A percentile compares a stretch with the other conserved stretches of the same genome.
Conservation (phyloP, 768 basidiomycete genomes). For the Candolleomyces efflorescens region DNA sequence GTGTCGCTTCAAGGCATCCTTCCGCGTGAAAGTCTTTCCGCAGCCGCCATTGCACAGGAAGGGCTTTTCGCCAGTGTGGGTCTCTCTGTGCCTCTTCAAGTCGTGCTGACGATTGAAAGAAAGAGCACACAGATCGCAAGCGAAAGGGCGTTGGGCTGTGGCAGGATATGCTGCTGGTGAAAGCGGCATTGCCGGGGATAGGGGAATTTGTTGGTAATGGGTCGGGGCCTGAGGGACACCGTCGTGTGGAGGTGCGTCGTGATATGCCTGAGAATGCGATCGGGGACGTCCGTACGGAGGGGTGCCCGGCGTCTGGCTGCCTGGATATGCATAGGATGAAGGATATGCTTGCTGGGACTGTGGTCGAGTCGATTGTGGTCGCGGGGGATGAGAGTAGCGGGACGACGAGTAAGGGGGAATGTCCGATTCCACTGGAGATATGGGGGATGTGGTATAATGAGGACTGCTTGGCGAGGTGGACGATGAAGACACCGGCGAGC, state of each 20-base stretch:
- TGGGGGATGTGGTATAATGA: slow-evolving; percentile 3
- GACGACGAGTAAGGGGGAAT: slow-evolving; percentile 6
- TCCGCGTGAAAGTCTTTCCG: slow-evolving; percentile 83
- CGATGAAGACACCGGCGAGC: slow-evolving; percentile 1
- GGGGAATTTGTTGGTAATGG: slow-evolving; percentile 21
- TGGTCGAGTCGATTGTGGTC: slow-evolving; percentile 29
- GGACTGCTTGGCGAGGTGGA: slow-evolving; percentile 1
- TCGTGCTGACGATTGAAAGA: slow-evolving; percentile 88
- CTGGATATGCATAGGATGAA: slow-evolving; percentile 32
- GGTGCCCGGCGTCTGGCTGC: slow-evolving; percentile 20
- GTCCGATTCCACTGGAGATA: slow-evolving; percentile 8
- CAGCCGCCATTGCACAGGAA: slow-evolving; percentile 81
- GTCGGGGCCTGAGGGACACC: slow-evolving; percentile 14
- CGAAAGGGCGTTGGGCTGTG: slow-evolving; percentile 58
- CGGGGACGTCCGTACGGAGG: slow-evolving; percentile 32
- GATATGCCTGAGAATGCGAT: slow-evolving; percentile 38
- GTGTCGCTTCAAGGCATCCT: slow-evolving; percentile 83
- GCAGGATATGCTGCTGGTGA: slow-evolving; percentile 42
- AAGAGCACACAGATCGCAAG: slow-evolving; percentile 69
- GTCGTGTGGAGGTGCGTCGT: slow-evolving; percentile 2
- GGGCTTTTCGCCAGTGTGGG: slow-evolving; percentile 82
- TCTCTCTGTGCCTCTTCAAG: slow-evolving; percentile 79
- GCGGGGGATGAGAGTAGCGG: slow-evolving; percentile 20
- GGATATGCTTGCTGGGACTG: slow-evolving; percentile 34
- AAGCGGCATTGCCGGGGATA: slow-evolving; percentile 25